Conservation (phyloP, 2,329 filamentous ascomycete genomes). For the Davidsoniella virescens region DNA sequence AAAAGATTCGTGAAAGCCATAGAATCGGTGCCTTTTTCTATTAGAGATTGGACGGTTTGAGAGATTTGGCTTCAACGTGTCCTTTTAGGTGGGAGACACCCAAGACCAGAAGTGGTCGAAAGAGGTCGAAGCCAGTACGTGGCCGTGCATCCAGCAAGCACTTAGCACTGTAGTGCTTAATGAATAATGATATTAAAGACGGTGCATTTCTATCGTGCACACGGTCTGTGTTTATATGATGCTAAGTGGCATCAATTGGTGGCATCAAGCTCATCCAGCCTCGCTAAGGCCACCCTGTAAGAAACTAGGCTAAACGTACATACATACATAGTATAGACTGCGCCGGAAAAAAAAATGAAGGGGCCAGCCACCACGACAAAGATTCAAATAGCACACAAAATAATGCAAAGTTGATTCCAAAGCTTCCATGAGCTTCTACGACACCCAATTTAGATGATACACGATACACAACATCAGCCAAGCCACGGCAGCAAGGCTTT, state of each 20-base stretch:
- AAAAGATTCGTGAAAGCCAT: not conserved
- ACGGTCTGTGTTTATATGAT: too few relatives aligned
- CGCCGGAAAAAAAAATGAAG: too few relatives aligned
- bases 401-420: not conserved
- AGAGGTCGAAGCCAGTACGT: too few relatives aligned
- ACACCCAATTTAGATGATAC: conserved; percentile 1
- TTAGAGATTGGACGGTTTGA: not conserved
- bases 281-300: conserved; percentile 2
- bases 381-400: too few relatives aligned
- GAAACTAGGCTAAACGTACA: not conserved
- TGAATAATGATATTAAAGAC: too few relatives aligned
- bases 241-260: not conserved
- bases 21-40: conserved; percentile 8
- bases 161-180: too few relatives aligned
- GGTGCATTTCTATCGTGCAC: too few relatives aligned
- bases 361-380: not conserved
- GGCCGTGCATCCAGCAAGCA: too few relatives aligned
- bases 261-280: not conserved
- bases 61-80: conserved; percentile 13
- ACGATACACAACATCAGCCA: conserved; percentile 3
- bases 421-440: conserved; percentile 9
- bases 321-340: too few relatives aligned
- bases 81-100: conserved; percentile 11
- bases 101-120: not conserved
- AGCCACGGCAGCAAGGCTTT: not conserved